Percentiles rank a stretch among this genome's conserved stretches.
These are phyloP conservation scores for Byssoonygena ceratinophila DNA, from an alignment of 2,329 filamentous ascomycete genomes.

Conservation along the genomic window DNA sequence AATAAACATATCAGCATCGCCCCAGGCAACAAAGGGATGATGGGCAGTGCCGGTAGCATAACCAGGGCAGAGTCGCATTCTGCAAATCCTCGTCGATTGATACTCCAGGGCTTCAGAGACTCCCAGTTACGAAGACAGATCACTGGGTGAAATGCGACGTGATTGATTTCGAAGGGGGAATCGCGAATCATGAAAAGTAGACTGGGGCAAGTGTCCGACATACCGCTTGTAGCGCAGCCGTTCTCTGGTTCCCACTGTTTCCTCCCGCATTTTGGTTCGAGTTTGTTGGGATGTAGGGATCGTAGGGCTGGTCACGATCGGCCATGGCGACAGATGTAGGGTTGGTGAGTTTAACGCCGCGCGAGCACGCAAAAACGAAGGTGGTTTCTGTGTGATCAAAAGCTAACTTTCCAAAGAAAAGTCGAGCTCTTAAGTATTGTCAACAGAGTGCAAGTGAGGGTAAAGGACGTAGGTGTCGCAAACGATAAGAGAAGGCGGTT, in stretches of 20 bases:
- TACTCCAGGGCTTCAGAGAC: too few species aligned
- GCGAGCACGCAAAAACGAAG: not conserved
- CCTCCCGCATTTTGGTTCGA: constrained; percentile 43
- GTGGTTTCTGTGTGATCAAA: not conserved
- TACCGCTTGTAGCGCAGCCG: constrained; percentile 74
- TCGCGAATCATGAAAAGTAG: too few species aligned
- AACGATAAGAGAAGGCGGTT: constrained; percentile 1
- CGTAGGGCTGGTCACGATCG: constrained; percentile 59
- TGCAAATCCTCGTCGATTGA: too few species aligned
- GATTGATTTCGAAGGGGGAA: not conserved
- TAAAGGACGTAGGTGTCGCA: not conserved
- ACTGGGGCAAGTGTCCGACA: constrained; percentile 36
- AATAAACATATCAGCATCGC: constrained; percentile 1
- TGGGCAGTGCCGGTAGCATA: not conserved
- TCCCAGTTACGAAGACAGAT: too few species aligned
- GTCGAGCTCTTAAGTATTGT: not conserved
- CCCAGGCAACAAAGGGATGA: constrained; percentile 1
- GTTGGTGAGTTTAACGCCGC: not conserved
- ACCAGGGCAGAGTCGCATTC: not conserved
- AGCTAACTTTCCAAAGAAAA: not conserved
- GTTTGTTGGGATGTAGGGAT: constrained; percentile 76
- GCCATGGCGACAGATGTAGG: constrained; percentile 38
- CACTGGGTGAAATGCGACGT: not conserved
- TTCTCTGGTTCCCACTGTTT: constrained; percentile 51
- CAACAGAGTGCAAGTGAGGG: not conserved